Evolutionary conservation across 345 rosid species (phyloP), one percentile per base, ranked within the genome.

Genomic region (Excoecaria cochinchinensis): DNA sequence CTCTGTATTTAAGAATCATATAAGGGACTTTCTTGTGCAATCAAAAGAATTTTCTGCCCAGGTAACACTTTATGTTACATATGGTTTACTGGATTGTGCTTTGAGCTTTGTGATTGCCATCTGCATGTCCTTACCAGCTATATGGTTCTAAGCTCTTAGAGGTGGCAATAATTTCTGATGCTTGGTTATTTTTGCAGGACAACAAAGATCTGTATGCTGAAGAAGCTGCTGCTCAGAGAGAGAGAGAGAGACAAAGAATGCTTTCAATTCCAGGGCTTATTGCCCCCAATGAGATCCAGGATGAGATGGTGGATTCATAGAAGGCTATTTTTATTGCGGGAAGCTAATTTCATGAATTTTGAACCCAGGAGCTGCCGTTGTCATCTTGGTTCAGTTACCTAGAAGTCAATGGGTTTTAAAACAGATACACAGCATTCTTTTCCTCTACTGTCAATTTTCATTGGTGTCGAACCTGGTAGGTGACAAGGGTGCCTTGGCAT

Each of bases 11-110:
- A 96, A 96, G 85, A 80, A 88, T 78, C 97, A 90, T 78, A 96
- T 96, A 56, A 85, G 99, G 44, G 99, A 96, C 83, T 96, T 96
- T 80, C 97, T 96, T 65, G 97, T 91, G 78, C 96, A 91, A 70
- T 91, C 96, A 14, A 91, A 91, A 77, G 96, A 89, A 76, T 91
- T 91, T 76, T 91, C 96, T 24, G 96, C 92, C 75, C 96, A 89
- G 93, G 96, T 91, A 83, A n/a, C 1, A 70, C 11, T 63, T 48
- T 2, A 31, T 31, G 8, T 38, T 2, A 21, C 22, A 16, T 7
- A 17, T 15, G 5, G 46, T 39, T 39, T 64, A 22, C 14, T 39
- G 31, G 31, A 31, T 31, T 31, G 31, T 31, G 48, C 19, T 50
- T n/a, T 7, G 8, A 53, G 25, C 38, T 14, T 48, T 1, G 9